Evolutionary conservation across 1,139 yeast genomes (phyloP).

Genomic region (Taiozyma sp.): DNA sequence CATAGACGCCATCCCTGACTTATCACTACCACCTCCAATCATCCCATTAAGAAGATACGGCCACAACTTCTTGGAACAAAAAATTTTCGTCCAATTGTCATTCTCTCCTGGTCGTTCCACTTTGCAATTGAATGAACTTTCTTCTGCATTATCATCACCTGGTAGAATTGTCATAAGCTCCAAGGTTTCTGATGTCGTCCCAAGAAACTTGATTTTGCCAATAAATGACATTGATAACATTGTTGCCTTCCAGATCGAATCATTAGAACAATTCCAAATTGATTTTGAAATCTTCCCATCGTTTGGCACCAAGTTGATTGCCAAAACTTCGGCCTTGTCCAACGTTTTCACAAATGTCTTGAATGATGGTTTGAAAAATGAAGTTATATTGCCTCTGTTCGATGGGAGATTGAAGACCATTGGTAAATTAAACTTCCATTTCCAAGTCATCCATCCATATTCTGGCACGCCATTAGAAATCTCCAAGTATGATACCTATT

Average conservation of each 20-base stretch:
- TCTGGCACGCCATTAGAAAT: conserved; percentile 82
- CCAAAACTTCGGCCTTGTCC: conserved; percentile 76
- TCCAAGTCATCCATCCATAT: conserved; percentile 86
- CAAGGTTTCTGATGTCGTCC: conserved; percentile 66
- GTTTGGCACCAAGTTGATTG: conserved; percentile 87
- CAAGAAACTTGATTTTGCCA: conserved; percentile 79
- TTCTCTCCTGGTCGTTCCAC: conserved; percentile 58
- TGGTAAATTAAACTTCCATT: conserved; percentile 74
- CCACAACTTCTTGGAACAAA: conserved; percentile 88
- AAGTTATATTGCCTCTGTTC: conserved; percentile 64
- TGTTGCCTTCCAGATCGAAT: conserved; percentile 82
- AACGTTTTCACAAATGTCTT: conserved; percentile 40
- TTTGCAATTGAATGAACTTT: conserved; percentile 44
- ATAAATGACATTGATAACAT: conserved; percentile 65
- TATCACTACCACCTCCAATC: conserved; percentile 92
- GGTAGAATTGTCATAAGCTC: conserved; percentile 78
- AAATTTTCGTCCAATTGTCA: conserved; percentile 72
- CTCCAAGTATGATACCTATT: conserved; percentile 90
- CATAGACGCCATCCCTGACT: conserved; percentile 78
- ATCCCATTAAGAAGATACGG: conserved; percentile 91
- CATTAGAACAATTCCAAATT: conserved; percentile 68
- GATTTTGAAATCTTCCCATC: conserved; percentile 93
- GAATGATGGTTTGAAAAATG: conserved; percentile 27
- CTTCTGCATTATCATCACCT: conserved; percentile 39
- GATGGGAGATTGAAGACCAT: conserved; percentile 78